A percentile compares a stretch with the other conserved stretches of the same genome.
phyloP scores from a whole-genome alignment of 2,329 filamentous ascomycete species.

The Beauveria medogensis region DNA sequence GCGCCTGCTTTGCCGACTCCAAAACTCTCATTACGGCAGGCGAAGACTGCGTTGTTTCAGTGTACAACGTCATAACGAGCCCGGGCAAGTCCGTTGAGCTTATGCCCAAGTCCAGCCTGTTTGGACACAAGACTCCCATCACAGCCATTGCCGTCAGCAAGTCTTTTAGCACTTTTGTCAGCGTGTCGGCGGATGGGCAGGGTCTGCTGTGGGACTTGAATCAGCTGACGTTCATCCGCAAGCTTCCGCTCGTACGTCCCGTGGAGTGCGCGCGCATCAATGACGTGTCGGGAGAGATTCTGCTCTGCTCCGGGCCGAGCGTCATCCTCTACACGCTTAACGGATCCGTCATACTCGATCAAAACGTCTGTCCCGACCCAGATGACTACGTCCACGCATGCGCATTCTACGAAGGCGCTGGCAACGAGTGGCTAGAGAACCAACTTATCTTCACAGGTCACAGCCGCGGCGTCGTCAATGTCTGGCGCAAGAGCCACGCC shows the following conservation, averaged over 20 bases:
- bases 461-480: slow-evolving; percentile 72
- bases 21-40: slow-evolving; percentile 87
- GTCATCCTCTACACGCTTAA: slow-evolving; percentile 82
- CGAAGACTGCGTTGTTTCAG: slow-evolving; percentile 81
- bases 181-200: slow-evolving; percentile 71
- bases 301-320: slow-evolving; percentile 70
- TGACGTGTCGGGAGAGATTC: slow-evolving; percentile 82
- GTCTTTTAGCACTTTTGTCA: slow-evolving; percentile 81
- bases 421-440: slow-evolving; percentile 85
- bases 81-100: slow-evolving; percentile 68
- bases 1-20: slow-evolving; percentile 77
- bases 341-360: slow-evolving; percentile 71
- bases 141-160: slow-evolving; percentile 77
- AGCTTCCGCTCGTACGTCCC: slow-evolving; percentile 50
- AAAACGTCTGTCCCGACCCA: slow-evolving; percentile 62
- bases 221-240: slow-evolving; percentile 75
- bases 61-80: slow-evolving; percentile 63
- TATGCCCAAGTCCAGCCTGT: slow-evolving; percentile 68
- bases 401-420: slow-evolving; percentile 85
- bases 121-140: slow-evolving; percentile 82
- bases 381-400: slow-evolving; percentile 76
- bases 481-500: slow-evolving; percentile 52
- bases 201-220: slow-evolving; percentile 94
- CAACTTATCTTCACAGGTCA: slow-evolving; percentile 87
- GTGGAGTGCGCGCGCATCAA: slow-evolving; percentile 77